Evolutionary conservation across 257 asterid genomes (phyloP), one percentile per base, ranked within the genome.

Genomic region (Solanum corneliomulleri): DNA sequence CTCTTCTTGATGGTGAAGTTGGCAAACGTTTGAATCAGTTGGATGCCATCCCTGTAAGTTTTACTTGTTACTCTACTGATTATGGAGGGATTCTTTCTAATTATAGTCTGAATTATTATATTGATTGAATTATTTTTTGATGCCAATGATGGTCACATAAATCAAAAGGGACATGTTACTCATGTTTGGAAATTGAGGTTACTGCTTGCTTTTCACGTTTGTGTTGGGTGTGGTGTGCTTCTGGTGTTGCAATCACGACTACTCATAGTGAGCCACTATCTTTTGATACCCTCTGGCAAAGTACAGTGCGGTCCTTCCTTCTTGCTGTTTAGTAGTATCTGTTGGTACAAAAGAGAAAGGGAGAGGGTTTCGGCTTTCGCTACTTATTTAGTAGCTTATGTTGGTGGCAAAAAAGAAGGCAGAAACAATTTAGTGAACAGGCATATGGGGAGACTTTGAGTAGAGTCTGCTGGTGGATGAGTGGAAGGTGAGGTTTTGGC

Each of bases 21-120:
- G 99, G 98, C 45, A 95, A 90, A 89, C 90, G 99, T 90, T 88
- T 94, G 90, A 93, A 91, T 89, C 96, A 95, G 87, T 92, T 96
- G 96, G 91, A 90, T 82, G 90, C 99, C 6, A 89, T 94, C 81
- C 94, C 98, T 87, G 99, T 96, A 92, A 90, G 98, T 92, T 86
- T 78, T 47, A 47, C 68, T 71, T 85, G 71, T 85, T 47, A 78
- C 41, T 78, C 66, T 80, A 16, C 42, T 47, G 27, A 47, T 78
- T 44, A 15, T 78, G n/a, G 84, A 45, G 64, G 45, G 25, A 45
- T 76, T 41, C 37, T 42, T 76, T 13, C 23, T 41, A 42, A 41
- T 41, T 42, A 3, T 76, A 7, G 45, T 76, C 37, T 42, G 60
- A 20, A 76, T 76, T 42, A 76, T 47, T 42, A 27, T 64, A 45